Percentiles rank a stretch among this genome's conserved stretches.
These are phyloP conservation scores for Arthrinium phaeospermum DNA, from an alignment of 2,329 filamentous ascomycete species.

Conservation along the genomic window DNA sequence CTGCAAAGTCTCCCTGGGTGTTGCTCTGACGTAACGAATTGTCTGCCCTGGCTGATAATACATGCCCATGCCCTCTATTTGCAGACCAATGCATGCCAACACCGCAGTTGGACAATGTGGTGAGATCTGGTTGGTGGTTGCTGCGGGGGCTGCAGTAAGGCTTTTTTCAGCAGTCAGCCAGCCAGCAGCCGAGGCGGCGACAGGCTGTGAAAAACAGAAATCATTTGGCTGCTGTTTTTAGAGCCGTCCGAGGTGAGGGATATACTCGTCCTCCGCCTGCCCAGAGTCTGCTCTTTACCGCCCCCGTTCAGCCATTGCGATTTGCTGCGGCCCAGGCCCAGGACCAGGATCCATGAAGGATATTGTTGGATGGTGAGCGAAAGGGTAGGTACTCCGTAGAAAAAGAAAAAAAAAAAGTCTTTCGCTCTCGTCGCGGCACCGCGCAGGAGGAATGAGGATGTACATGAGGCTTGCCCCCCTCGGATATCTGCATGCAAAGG, in stretches of 20 bases:
- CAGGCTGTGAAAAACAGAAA: background rate
- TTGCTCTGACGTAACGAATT: background rate
- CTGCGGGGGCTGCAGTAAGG: constrained; percentile 10
- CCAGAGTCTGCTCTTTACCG: too few relatives aligned
- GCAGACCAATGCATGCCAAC: background rate
- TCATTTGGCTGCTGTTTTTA: background rate
- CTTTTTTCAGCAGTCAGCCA: background rate
- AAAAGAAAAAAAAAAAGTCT: background rate
- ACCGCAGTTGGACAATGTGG: background rate
- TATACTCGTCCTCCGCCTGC: background rate
- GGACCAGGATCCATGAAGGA: background rate
- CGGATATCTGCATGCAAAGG: background rate
- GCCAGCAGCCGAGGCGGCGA: background rate
- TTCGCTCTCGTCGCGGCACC: background rate
- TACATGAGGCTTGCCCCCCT: background rate
- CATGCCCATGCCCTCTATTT: background rate
- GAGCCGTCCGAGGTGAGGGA: background rate
- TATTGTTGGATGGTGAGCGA: background rate
- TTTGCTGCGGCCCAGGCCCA: background rate
- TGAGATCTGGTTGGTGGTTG: constrained; percentile 1
- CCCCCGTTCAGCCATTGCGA: background rate
- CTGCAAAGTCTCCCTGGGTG: background rate
- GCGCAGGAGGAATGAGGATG: background rate
- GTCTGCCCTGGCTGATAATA: background rate
- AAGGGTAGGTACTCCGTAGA: too few relatives aligned